Percentiles rank a stretch among this genome's conserved stretches.
Conservation (phyloP, 2,329 filamentous ascomycete species). For the Pseudogymnoascus sp. region DNA sequence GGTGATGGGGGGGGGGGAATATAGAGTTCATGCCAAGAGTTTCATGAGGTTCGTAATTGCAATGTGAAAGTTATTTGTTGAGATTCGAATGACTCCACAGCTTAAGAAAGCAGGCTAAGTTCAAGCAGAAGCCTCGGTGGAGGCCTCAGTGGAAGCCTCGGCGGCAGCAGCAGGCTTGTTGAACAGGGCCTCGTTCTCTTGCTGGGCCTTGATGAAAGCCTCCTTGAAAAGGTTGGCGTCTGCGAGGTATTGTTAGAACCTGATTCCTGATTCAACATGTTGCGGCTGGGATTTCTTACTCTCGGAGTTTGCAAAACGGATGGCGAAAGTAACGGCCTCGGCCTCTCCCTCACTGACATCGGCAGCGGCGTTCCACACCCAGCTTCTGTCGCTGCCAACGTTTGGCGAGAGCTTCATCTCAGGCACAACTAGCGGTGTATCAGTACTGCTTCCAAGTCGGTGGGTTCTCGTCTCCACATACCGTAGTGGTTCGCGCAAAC, state of each 20-base stretch:
- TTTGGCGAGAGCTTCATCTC: conserved; percentile 99
- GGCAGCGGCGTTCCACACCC: conserved; percentile 97
- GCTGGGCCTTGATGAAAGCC: conserved; percentile 90
- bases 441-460: conserved; percentile 14
- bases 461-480: conserved; percentile 40
- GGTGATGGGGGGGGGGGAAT: too few species aligned
- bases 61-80: conserved; percentile 11
- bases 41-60: conserved; percentile 14
- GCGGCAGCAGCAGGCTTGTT: conserved; percentile 34
- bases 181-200: conserved; percentile 89
- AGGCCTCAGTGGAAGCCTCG: neutral
- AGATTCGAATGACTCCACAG: conserved; percentile 5
- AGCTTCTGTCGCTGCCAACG: conserved; percentile 93
- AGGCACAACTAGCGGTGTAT: conserved; percentile 61
- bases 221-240: conserved; percentile 98
- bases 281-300: conserved; percentile 48
- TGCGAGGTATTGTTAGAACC: conserved; percentile 34
- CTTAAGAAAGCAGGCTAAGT: neutral
- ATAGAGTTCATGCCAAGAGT: conserved; percentile 9
- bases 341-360: conserved; percentile 98
- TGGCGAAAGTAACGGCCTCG: conserved; percentile 90
- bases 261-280: conserved; percentile 14
- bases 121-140: conserved; percentile 7
- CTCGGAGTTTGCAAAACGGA: conserved; percentile 95
- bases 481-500: conserved; percentile 99